Evolutionary conservation across 164 flowering plant species (phyloP), one percentile per base, ranked within the genome.

Genomic region (Kalanchoe fedtschenkoi): DNA sequence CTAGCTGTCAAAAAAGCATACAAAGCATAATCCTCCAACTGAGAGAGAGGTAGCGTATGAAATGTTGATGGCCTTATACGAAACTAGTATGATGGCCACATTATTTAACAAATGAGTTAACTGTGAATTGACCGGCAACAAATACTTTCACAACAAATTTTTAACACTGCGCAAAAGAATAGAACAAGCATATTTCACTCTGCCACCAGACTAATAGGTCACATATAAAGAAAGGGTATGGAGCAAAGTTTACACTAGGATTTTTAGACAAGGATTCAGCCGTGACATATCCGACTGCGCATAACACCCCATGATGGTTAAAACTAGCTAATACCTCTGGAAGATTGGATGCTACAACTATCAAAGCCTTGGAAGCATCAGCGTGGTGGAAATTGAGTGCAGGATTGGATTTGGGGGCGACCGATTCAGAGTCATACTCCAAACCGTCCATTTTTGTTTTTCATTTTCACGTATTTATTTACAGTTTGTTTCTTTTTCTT

Each of bases 241-340:
- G 66, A 16, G 17, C 30, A 24, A 41, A 42, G 70, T 95, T 81
- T 78, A 90, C 98, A 72, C 65, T 44, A 63, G 76, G 75, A 13
- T 68, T 59, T 69, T 77, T 77, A 29, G 75, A 75, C 73, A 81
- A 47, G 67, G 80, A 83, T 61, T 87, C 87, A 66, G 99, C 97
- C 44, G 81, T 71, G 35, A 88, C 81, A 79, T 78, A 93, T 69
- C 99, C 99, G 55, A 85, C 65, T 47, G 93, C 87, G 72, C 87
- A 87, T 63, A 93, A 59, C 61, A 74, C 76, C 41, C 99, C 99
- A 76, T 93, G 96, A 53, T 76, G 5, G 66, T 39, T 61, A 42
- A 65, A 10, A 0, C 11, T 42, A 6, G 28, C 42, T 43, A 56
- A 65, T 58, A 93, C 99, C 93, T 93, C 78, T 38, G 91, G 96